Evolutionary conservation across 176 grass and related monocot species (phyloP), one percentile per base, ranked within the genome.

Genomic region (Alloteropsis semialata): DNA sequence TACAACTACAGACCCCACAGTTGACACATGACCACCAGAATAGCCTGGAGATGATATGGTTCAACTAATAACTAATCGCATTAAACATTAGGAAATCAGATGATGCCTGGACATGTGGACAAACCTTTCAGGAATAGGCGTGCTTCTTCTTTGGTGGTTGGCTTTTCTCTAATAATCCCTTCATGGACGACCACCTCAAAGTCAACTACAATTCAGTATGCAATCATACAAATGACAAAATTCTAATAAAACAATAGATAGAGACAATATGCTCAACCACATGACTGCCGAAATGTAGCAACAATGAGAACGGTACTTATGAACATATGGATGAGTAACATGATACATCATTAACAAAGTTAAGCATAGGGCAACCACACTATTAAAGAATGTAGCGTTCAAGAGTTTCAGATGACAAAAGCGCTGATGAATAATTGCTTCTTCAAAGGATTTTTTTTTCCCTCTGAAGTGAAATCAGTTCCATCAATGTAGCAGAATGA

Each of bases 111-210:
- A 53, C 1, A 60, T n/a, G n/a, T n/a, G n/a, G n/a, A 36, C 32
- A 29, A 58, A 98, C 96, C 96, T 93, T 95, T 95, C n/a, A 98
- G 85, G 77, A 98, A 95, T 77, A 92, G 90, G 3, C 87, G 88
- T 53, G 96, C 96, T 98, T 98, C 92, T 93, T 98, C 90, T 81
- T 93, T 95, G 56, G 59, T 98, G 33, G 65, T 87, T 61, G 96
- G 96, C 71, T 98, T 98, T 87, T 98, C 96, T 81, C 91, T 98
- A 42, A 98, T 95, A 87, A 98, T 88, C 78, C 96, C 92, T 77
- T 98, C 70, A 95, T 98, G 92, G 76, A 98, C 90, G 77, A 93
- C 96, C 62, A 98, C 96, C 96, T 98, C 83, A 84, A 92, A 85
- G 84, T 88, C 74, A 86, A 92, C 69, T 88, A 88, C n/a, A 74